A percentile compares a stretch with the other conserved stretches of the same genome.
phyloP scores from a whole-genome alignment of 129 eudicot species.

The Flaveria sonorensis region DNA sequence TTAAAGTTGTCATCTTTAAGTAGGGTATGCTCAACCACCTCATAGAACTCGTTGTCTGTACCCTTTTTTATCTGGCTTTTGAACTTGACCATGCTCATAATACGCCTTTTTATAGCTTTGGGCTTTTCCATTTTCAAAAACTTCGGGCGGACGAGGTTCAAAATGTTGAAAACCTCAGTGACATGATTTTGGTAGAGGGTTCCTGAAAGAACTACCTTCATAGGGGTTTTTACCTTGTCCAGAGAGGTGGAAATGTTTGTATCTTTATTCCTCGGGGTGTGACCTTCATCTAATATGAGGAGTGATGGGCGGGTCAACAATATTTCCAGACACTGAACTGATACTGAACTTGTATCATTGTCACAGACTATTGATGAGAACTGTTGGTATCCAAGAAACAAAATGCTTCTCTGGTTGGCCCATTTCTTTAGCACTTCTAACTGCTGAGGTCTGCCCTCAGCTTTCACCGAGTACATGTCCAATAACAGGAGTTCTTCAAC shows the following conservation, averaged over 20 bases:
- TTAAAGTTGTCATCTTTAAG: slow-evolving; percentile 55
- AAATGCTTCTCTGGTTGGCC: slow-evolving; percentile 59
- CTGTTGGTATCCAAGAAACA: slow-evolving; percentile 82
- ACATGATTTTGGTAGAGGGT: slow-evolving; percentile 90
- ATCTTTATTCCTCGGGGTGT: slow-evolving; percentile 77
- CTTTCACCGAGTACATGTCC: slow-evolving; percentile 74
- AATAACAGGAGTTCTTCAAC: slow-evolving; percentile 60
- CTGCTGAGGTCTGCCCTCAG: slow-evolving; percentile 63
- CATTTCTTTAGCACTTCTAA: slow-evolving; percentile 69
- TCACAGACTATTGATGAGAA: slow-evolving; percentile 70
- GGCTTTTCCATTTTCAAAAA: slow-evolving; percentile 61
- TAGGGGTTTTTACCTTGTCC: slow-evolving; percentile 60
- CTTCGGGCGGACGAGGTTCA: slow-evolving; percentile 80
- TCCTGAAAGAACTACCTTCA: slow-evolving; percentile 90
- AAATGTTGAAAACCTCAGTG: slow-evolving; percentile 69
- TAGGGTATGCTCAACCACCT: slow-evolving; percentile 63
- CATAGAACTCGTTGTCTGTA: slow-evolving; percentile 64
- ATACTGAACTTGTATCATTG: slow-evolving; percentile 27
- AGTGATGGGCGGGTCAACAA: slow-evolving; percentile 55
- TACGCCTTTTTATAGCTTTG: slow-evolving; percentile 57
- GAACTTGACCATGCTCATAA: slow-evolving; percentile 60
- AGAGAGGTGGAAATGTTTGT: slow-evolving; percentile 74
- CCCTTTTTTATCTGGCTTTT: slow-evolving; percentile 41
- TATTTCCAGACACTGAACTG: slow-evolving; percentile 58
- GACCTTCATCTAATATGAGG: slow-evolving; percentile 88